Base-by-base conservation (phyloP, 2,329 filamentous ascomycete genomes). In the Talaromyces sp. region DNA sequence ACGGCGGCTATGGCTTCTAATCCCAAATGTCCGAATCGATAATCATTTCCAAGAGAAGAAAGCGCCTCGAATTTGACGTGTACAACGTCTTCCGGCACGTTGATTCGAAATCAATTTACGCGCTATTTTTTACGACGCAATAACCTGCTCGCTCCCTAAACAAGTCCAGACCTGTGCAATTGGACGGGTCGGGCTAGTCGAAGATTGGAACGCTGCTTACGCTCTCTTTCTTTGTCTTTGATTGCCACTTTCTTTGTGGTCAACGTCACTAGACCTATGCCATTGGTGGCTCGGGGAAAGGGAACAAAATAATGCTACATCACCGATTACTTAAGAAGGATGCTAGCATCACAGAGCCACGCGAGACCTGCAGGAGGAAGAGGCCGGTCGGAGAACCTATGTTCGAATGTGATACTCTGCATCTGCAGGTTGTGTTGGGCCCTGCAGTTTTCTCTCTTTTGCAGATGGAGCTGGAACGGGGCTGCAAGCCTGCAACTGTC, bases 251-350 rank as follows among this genome's bases (percentile, higher is more conserved):
- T 38, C 61, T 56, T 63, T 58, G 61, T 63, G 36, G 40, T 58
- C 51, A 31, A 63, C 40, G 38, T 45, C 51, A 56, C 49, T 31
- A 29, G 7, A 11, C 36, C 36, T 38, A 43, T 31, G 34, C 45
- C 13, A 45, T 29, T 29, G 38, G 25, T 8, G 22, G 22, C 27
- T 43, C 10, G 25, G 56, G 36, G 15, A 59, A 59, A 31, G 38
- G n/a, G 56, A 59, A 59, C 22, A 59, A 59, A 59, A 38, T 19
- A 45, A 43, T n/a, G n/a, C 53, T 38, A 56, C 22, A 59, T 59
- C 19, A 13, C 56, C 38, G n/a, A 36, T 25, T 56, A 56, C 53
- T 22, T 38, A 22, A 8, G 22, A 36, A 8, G 5, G 53, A 36
- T 17, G 3, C 29, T 56, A 56, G 10, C 38, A 36, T 34, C 10